Conservation (phyloP, 1,284 basidiomycete species). For the Leccinum pachyderme region DNA sequence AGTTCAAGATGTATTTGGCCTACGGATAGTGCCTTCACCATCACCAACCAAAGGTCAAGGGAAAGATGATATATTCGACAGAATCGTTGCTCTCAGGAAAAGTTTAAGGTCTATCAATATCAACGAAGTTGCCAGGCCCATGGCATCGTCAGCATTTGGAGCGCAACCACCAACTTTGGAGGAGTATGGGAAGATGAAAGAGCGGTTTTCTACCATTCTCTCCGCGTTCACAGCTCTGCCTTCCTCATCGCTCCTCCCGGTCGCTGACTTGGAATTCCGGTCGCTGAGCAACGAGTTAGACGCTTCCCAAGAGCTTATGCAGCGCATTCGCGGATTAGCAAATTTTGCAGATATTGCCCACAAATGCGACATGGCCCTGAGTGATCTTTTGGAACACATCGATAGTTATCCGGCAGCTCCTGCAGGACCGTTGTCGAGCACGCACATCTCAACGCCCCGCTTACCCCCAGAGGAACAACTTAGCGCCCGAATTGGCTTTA, state of each 20-base stretch:
- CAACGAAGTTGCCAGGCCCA: constrained; percentile 50
- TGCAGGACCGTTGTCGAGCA: constrained; percentile 48
- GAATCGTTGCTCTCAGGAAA: constrained; percentile 48
- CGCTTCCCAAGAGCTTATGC: constrained; percentile 47
- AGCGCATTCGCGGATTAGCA: constrained; percentile 51
- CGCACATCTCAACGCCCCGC: constrained; percentile 41
- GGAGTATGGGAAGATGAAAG: constrained; percentile 43
- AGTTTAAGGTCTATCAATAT: constrained; percentile 62
- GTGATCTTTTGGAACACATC: constrained; percentile 78
- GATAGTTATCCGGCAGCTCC: constrained; percentile 70
- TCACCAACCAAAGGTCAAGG: constrained; percentile 34
- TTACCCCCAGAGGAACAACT: constrained; percentile 65
- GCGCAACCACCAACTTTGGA: constrained; percentile 52
- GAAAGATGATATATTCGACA: constrained; percentile 39
- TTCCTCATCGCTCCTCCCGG: constrained; percentile 36
- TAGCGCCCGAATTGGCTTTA: constrained; percentile 58
- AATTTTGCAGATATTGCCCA: constrained; percentile 48
- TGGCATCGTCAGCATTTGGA: constrained; percentile 35
- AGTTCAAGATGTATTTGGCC: constrained; percentile 55
- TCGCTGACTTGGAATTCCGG: constrained; percentile 53
- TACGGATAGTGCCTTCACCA: constrained; percentile 37
- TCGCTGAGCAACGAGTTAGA: constrained; percentile 60
- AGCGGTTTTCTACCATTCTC: constrained; percentile 46
- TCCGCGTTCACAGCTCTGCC: constrained; percentile 51
- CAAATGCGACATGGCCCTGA: constrained; percentile 69